These are phyloP conservation scores for Nicotiana sylvestris DNA, from an alignment of 257 asterid genomes.

Conservation along the genomic window DNA sequence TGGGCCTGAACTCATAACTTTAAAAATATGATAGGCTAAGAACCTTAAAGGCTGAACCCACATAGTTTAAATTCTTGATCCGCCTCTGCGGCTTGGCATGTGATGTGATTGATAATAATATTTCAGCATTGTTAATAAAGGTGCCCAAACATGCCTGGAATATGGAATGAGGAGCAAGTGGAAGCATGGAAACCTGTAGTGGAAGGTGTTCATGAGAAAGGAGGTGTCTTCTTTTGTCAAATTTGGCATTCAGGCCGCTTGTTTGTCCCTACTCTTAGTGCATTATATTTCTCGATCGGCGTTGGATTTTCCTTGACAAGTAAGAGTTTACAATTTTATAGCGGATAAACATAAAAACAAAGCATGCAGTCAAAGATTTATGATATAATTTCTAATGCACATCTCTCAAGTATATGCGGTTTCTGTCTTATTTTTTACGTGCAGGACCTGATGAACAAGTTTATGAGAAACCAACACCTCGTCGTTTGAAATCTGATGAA, in stretches of 20 bases:
- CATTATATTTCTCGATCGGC: background rate
- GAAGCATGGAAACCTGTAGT: conserved; percentile 2
- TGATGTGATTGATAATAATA: background rate
- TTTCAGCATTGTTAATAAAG: conserved; percentile 2
- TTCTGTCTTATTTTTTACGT: too few species aligned
- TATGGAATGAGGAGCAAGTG: conserved; percentile 27
- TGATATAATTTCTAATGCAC: too few species aligned
- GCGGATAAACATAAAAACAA: too few species aligned
- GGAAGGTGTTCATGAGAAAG: background rate
- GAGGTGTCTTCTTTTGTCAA: conserved; percentile 34
- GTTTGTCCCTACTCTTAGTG: conserved; percentile 9
- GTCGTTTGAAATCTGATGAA: background rate
- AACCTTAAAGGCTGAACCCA: too few species aligned
- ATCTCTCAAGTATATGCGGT: too few species aligned
- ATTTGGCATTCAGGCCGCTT: conserved; percentile 36
- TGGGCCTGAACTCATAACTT: too few species aligned
- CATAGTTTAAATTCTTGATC: too few species aligned
- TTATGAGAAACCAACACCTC: background rate
- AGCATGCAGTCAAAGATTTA: too few species aligned
- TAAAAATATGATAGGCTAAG: too few species aligned
- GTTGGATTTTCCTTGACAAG: too few species aligned
- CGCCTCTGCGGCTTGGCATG: background rate
- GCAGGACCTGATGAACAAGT: background rate
- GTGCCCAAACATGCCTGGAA: conserved; percentile 30
- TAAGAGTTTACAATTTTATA: too few species aligned